Evolutionary conservation across 2,329 filamentous ascomycete genomes (phyloP).

Genomic region (Ophiognomonia clavigignenti-juglandacearum): DNA sequence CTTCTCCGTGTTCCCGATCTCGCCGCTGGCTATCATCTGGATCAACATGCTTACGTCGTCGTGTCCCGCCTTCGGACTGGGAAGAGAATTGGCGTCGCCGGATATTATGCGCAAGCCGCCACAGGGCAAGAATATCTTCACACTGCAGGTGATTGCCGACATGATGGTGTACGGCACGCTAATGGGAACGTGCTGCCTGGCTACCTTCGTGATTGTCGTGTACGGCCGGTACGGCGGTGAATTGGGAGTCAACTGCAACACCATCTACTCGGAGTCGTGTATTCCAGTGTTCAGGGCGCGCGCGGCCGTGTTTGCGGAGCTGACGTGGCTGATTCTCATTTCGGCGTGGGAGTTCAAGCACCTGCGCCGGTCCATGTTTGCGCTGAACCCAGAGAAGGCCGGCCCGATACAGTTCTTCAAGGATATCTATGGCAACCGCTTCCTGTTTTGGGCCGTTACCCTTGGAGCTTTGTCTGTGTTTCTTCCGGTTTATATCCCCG

Average conservation of each 20-base stretch:
- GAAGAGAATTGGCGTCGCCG: conserved; percentile 68
- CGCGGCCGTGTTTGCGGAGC: conserved; percentile 66
- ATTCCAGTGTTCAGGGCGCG: conserved; percentile 62
- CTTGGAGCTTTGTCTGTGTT: conserved; percentile 59
- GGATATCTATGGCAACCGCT: conserved; percentile 65
- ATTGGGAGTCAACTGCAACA: conserved; percentile 61
- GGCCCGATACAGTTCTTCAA: conserved; percentile 50
- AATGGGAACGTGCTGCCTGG: conserved; percentile 66
- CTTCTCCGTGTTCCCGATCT: conserved; percentile 79
- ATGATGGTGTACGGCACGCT: conserved; percentile 75
- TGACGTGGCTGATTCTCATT: conserved; percentile 70
- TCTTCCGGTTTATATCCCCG: conserved; percentile 67
- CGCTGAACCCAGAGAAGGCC: conserved; percentile 50
- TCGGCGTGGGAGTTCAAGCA: conserved; percentile 76
- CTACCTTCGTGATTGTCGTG: conserved; percentile 61
- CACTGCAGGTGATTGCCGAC: conserved; percentile 70
- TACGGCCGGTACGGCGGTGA: conserved; percentile 51
- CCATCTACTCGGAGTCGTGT: conserved; percentile 50
- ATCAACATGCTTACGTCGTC: conserved; percentile 91
- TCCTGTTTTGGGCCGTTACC: conserved; percentile 64
- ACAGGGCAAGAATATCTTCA: conserved; percentile 72
- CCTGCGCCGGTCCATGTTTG: conserved; percentile 67
- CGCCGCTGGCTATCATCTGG: conserved; percentile 85
- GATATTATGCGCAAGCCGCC: conserved; percentile 80
- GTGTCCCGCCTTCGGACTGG: conserved; percentile 82